Conservation (phyloP, 2,329 filamentous ascomycete genomes). For the Scedosporium dehoogii region DNA sequence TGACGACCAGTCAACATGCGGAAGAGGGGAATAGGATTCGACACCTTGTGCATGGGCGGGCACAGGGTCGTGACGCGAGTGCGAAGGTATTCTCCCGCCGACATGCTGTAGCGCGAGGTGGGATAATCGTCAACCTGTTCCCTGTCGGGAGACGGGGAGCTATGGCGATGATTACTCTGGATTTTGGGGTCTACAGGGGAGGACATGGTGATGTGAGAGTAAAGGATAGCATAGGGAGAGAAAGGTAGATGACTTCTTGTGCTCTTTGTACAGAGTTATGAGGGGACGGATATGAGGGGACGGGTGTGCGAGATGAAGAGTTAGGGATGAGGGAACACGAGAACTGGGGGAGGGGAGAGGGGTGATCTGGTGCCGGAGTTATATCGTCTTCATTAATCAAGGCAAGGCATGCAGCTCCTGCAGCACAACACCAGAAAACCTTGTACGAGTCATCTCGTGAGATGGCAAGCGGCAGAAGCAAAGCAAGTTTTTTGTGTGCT, state of each 20-base stretch:
- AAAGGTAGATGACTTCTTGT: neutral
- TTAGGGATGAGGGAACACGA: too few species aligned
- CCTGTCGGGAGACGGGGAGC: neutral
- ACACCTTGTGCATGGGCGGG: slow-evolving; percentile 43
- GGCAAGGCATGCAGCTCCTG: neutral
- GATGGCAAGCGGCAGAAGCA: neutral
- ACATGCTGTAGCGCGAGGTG: slow-evolving; percentile 29
- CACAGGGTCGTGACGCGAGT: slow-evolving; percentile 47
- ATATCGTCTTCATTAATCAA: neutral
- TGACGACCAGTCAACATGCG: slow-evolving; percentile 37
- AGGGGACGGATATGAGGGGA: neutral
- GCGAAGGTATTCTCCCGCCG: slow-evolving; percentile 26
- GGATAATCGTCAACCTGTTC: neutral
- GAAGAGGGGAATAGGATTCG: slow-evolving; percentile 42
- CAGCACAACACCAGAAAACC: neutral
- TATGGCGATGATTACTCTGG: neutral
- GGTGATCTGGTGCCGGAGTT: neutral
- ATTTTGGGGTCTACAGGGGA: neutral
- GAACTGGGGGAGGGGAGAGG: too few species aligned
- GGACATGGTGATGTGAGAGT: neutral
- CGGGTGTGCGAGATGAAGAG: neutral
- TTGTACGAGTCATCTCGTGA: neutral
- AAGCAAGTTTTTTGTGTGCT: too few species aligned
- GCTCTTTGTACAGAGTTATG: neutral
- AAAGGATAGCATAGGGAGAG: neutral